A percentile compares a stretch with the other conserved stretches of the same genome.
Evolutionary conservation across 176 grass and related monocot species (phyloP).

Genomic region (Secale cereale): DNA sequence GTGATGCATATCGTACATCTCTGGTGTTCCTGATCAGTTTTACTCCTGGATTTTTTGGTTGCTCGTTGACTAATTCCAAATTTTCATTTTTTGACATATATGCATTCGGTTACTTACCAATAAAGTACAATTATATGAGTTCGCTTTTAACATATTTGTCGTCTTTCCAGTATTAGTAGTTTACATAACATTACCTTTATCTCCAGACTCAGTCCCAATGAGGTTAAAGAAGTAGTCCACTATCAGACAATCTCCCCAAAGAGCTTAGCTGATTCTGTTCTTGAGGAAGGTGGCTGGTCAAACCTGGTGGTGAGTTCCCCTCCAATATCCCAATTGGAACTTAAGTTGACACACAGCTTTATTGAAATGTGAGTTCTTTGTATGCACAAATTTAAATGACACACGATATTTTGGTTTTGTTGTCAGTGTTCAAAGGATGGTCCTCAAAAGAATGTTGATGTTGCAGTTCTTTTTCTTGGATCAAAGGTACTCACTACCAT

Average conservation of each 20-base stretch:
- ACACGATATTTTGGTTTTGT: not conserved
- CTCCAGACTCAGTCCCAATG: conserved; percentile 52
- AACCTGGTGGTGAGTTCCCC: conserved; percentile 63
- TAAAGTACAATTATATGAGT: not conserved
- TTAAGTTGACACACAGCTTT: not conserved
- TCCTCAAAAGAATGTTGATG: conserved; percentile 51
- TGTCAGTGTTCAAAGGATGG: conserved; percentile 65
- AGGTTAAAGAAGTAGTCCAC: conserved; percentile 56
- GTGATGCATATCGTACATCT: not conserved
- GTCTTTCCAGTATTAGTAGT: not conserved
- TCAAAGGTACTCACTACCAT: conserved; percentile 53
- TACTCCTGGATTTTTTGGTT: not conserved
- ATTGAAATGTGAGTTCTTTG: not conserved
- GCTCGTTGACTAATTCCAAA: not conserved
- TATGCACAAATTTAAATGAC: not conserved
- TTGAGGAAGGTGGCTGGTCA: conserved; percentile 93
- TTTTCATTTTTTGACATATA: not conserved
- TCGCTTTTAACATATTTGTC: not conserved
- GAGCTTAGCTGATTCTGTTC: conserved; percentile 62
- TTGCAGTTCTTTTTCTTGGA: conserved; percentile 84
- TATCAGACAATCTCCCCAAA: conserved; percentile 70
- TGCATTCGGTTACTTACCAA: conserved; percentile 10
- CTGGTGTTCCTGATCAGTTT: not conserved
- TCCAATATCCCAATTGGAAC: not conserved
- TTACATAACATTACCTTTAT: conserved; percentile 11